These are phyloP conservation scores for Coemansia sp. DNA, from an alignment of 192 early-diverging fungal genomes.

Conservation along the genomic window DNA sequence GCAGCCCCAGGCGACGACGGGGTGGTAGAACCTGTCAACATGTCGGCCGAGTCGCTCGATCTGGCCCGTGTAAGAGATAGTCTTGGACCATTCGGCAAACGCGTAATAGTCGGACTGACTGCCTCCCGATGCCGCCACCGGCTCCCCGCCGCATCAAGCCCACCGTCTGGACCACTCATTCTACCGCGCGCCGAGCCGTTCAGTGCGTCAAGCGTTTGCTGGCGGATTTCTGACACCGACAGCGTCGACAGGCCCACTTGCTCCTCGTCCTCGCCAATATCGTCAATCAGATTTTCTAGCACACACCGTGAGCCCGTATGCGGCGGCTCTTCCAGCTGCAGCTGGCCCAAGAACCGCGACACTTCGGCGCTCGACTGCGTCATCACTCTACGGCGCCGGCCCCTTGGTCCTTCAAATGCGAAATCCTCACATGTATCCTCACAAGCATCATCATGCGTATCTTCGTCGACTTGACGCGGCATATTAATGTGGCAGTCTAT, in stretches of 20 bases:
- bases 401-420: neutral
- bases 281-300: slow-evolving; percentile 41
- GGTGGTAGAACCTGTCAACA: too few relatives aligned
- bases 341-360: slow-evolving; percentile 15
- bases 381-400: slow-evolving; percentile 27
- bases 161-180: neutral
- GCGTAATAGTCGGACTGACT: too few relatives aligned
- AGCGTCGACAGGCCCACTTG: slow-evolving; percentile 21
- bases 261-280: slow-evolving; percentile 49
- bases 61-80: too few relatives aligned
- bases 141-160: neutral
- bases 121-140: slow-evolving; percentile 1
- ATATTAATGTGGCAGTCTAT: too few relatives aligned
- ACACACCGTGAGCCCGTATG: neutral
- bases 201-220: slow-evolving; percentile 49
- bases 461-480: neutral
- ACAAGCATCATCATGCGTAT: neutral
- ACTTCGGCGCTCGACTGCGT: slow-evolving; percentile 45
- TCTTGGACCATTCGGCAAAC: too few relatives aligned
- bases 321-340: slow-evolving; percentile 18
- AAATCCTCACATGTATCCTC: slow-evolving; percentile 2
- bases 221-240: slow-evolving; percentile 38
- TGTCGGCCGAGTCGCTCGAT: too few relatives aligned
- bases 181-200: slow-evolving; percentile 25
- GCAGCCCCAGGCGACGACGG: too few relatives aligned